Evolutionary conservation across 2,329 filamentous ascomycete species (phyloP), one percentile per base, ranked within the genome.

Genomic region (Exophiala viscosa): DNA sequence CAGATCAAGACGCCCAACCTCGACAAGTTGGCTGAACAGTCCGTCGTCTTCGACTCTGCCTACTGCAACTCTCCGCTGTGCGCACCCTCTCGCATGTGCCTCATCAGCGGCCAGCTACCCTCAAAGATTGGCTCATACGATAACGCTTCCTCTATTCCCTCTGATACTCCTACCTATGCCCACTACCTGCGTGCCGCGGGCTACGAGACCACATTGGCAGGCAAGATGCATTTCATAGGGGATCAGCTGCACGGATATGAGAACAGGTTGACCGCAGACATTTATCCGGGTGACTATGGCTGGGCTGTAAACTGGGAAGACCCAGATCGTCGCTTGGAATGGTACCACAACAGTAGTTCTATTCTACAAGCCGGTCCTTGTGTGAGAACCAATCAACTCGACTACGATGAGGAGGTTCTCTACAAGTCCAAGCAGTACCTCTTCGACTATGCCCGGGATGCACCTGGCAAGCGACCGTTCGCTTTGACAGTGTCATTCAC

Each of bases 221-320:
- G 91, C 58, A 96, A 96, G 79, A 96, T 96, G 91, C 91, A 96
- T 73, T 96, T 96, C 68, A 87, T 95, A 49, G 91, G 91, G 32
- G 91, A 96, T 68, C 91, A 96, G 73, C 78, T 96, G 54, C 91
- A 96, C 68, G 91, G 91, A 28, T 96, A 95, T 65, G 91, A 96
- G 75, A 87, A 89, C 65, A 84, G 91, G 52, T 78, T 96, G 65
- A 96, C 91, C n/a, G 88, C 86, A 61, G 91, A 96, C 69, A 96
- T 96, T 67, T 96, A 96, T 70, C 91, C 91, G 1, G 91, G 87
- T 52, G 91, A 96, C 67, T 90, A 93, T 66, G 91, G 91, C 59
- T 96, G 91, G 91, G 86, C 86, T 10, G 91, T 96, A 59, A 91
- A 96, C 73, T 96, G 91, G 91, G 91, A 96, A 67, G 84, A 91